A percentile compares a stretch with the other conserved stretches of the same genome.
Conservation (phyloP, 2,329 filamentous ascomycete species). For the Berkeleyomyces rouxiae region DNA sequence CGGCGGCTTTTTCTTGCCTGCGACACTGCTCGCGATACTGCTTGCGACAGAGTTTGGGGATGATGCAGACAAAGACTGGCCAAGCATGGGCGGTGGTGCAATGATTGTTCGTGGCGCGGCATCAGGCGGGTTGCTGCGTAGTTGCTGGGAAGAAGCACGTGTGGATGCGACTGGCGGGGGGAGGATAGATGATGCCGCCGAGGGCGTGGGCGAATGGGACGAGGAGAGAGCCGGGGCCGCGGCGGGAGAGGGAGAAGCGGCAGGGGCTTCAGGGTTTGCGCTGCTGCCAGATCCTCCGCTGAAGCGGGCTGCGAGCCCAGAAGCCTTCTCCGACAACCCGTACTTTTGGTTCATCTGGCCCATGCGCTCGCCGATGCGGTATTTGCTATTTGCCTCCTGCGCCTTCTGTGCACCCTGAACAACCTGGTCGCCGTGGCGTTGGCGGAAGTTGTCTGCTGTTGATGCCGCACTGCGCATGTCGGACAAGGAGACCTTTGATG, state of each 20-base stretch:
- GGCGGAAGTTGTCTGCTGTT: conserved; percentile 52
- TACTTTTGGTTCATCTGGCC: conserved; percentile 14
- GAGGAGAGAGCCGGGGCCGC: background rate
- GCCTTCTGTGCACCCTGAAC: conserved; percentile 41
- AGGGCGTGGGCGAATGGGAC: background rate
- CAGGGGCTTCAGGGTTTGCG: background rate
- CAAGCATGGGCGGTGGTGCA: background rate
- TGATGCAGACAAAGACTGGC: background rate
- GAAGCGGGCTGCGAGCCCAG: conserved; percentile 10
- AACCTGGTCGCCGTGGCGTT: conserved; percentile 53
- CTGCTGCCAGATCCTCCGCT: conserved; percentile 2
- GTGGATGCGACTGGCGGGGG: background rate
- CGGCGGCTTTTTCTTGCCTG: conserved; percentile 36
- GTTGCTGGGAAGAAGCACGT: background rate
- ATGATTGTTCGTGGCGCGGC: background rate
- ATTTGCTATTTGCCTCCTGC: conserved; percentile 42
- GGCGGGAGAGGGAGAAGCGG: background rate
- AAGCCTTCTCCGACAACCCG: conserved; percentile 7
- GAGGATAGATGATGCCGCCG: background rate
- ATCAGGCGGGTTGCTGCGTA: background rate
- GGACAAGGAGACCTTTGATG: conserved; percentile 41
- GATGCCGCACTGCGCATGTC: conserved; percentile 41
- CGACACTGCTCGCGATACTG: conserved; percentile 9
- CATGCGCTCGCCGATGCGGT: conserved; percentile 32
- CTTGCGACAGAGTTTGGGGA: background rate